Evolutionary conservation across 140 eudicot species (phyloP), one percentile per base, ranked within the genome.

Genomic region (Ambrosia hybrid): DNA sequence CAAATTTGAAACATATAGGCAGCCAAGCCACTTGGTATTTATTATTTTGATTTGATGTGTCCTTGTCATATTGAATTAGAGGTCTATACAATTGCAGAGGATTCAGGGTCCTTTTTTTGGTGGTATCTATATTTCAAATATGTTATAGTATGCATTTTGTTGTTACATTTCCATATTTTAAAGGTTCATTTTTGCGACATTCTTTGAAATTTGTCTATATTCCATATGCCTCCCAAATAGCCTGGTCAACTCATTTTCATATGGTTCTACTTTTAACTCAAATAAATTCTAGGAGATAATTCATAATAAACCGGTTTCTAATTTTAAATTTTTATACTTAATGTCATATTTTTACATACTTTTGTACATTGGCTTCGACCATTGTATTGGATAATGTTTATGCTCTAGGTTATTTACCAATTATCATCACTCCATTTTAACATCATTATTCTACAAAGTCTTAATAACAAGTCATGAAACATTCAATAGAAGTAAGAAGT

Each of bases 21-120:
- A 55, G 73, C 26, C 43, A 21, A 65, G 71, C 57, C 70, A 79
- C n/a, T 33, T 79, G 43, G 79, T 79, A 79, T 73, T 73, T 73
- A 79, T 57, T 79, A 67, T 65, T 41, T 73, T 66, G 83, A 79
- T 73, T 73, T 79, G 83, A 79, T 73, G 83, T 66, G 83, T 79
- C 79, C 70, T 79, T 66, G 63, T 79, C 83, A 73, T 65, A 57
- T 79, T 58, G 55, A 73, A 79, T 41, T 58, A 59, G 76, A 41
- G 71, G 60, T 33, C 30, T 73, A 65, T n/a, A 76, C 61, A 76
- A 60, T 8, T 78, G 60, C 74, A 78, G 82, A 57, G 48, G 51
- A 57, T 56, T 72, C 82, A 78, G 74, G 77, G 78, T 55, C 82
- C 73, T 21, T 72, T 39, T 39, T 78, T 78, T 78, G 82, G 82